These are phyloP conservation scores for Tolypocladium cylindrosporum DNA, from an alignment of 2,329 filamentous ascomycete genomes.

Conservation along the genomic window DNA sequence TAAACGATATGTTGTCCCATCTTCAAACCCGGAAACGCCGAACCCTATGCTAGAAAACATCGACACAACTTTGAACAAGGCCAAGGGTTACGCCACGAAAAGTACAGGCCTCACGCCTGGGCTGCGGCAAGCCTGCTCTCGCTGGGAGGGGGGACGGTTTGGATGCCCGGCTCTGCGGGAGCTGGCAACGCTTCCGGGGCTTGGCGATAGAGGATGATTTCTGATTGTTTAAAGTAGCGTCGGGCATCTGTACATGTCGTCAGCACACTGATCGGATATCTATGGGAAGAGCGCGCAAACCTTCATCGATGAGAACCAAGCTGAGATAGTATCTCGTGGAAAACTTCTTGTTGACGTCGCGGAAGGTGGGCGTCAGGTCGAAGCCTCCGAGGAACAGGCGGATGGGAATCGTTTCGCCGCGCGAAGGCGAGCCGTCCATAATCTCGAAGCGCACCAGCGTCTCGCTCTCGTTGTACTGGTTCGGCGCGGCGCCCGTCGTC, in stretches of 20 bases:
- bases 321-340: constrained; percentile 97
- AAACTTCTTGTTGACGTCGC: constrained; percentile 99
- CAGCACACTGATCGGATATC: constrained; percentile 4
- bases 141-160: constrained; percentile 29
- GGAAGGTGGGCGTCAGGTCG: constrained; percentile 94
- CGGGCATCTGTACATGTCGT: constrained; percentile 60
- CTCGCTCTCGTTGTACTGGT: constrained; percentile 99
- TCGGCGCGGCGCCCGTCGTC: constrained; percentile 91
- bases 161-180: constrained; percentile 24
- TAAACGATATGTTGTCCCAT: not conserved
- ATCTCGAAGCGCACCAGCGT: constrained; percentile 98
- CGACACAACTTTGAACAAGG: constrained; percentile 7
- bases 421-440: constrained; percentile 97
- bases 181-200: constrained; percentile 41
- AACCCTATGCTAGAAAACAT: constrained; percentile 27
- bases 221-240: constrained; percentile 97
- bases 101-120: constrained; percentile 7
- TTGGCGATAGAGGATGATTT: constrained; percentile 94
- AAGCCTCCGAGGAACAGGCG: constrained; percentile 94
- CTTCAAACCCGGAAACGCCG: constrained; percentile 24
- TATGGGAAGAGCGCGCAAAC: constrained; percentile 31
- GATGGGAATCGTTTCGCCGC: constrained; percentile 92
- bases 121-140: constrained; percentile 36
- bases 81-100: not conserved
- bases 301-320: constrained; percentile 90